Evolutionary conservation across 768 basidiomycete genomes (phyloP), one percentile per base, ranked within the genome.

Genomic region (Inosperma sp.): DNA sequence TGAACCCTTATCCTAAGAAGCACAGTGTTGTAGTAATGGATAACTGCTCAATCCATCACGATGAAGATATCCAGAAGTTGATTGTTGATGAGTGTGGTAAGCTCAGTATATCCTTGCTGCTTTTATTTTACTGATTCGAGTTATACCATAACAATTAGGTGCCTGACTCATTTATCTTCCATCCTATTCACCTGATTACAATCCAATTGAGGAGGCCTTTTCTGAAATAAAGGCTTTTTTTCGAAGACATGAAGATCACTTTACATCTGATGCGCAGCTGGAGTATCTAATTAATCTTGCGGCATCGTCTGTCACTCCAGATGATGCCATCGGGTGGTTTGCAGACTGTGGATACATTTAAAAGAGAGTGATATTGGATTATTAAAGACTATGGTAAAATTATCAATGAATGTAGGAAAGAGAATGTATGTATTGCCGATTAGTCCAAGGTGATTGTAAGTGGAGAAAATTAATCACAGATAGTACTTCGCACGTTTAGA

Each of bases 31-130:
- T 73, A 23, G 58, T 75, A 0, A 52, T 73, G 37, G 68, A 73
- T 41, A 74, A 74, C 50, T 71, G 70, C 39, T 48, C 57, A 4
- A 74, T 74, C 34, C 72, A 75, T 52, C 70, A 74, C 27, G 62
- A 63, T 42, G 64, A 67, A 14, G 67, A 68, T 4, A 50, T 74
- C 13, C 59, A 61, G 1, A 22, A 50, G 2, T 52, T 71, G 14
- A 58, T 71, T 23, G 62, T 59, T 35, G 66, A 44, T 35, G 57
- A 62, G 54, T 59, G 58, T 39, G 45, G 57, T 64, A 43, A 19
- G 61, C 53, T 40, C 13, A 27, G 19, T 16, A 23, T 8, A 16
- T 13, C 27, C 45, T 29, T 40, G 13, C 17, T 12, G 33, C 10
- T 8, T 44, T 25, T 44, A 19, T 25, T 44, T 22, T 44, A n/a